These are phyloP conservation scores for Pythium utonaiense DNA, from an alignment of 352 stramenopile species.

Conservation along the genomic window DNA sequence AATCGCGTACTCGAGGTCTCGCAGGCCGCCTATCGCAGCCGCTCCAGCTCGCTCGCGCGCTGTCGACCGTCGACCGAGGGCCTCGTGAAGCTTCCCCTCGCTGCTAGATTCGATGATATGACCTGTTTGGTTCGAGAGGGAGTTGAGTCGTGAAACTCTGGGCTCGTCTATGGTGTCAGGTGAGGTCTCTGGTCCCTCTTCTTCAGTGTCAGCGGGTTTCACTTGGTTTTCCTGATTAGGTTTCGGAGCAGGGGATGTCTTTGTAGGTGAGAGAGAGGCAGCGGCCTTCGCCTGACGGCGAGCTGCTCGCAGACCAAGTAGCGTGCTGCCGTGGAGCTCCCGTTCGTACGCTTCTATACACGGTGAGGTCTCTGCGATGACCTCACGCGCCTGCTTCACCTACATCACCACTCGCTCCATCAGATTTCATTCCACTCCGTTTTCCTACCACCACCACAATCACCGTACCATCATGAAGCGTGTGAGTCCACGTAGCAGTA, in stretches of 20 bases:
- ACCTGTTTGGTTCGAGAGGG: background rate
- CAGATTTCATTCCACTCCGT: background rate
- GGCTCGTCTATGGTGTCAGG: too few relatives aligned
- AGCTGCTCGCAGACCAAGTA: background rate
- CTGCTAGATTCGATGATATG: background rate
- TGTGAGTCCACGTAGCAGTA: conserved; percentile 41
- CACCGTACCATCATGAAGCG: conserved; percentile 38
- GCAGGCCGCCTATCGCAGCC: conserved; percentile 17
- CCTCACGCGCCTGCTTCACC: conserved; percentile 15
- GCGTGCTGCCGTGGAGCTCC: background rate
- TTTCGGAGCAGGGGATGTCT: background rate
- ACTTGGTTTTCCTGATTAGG: background rate
- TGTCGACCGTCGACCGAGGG: background rate
- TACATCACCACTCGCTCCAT: conserved; percentile 1
- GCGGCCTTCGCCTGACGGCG: background rate
- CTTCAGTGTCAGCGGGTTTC: background rate
- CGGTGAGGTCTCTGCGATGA: conserved; percentile 18
- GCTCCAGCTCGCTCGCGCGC: background rate
- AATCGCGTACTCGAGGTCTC: conserved; percentile 35
- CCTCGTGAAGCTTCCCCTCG: background rate
- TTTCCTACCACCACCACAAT: background rate
- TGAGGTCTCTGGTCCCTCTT: conserved; percentile 1
- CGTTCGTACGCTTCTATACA: conserved; percentile 15
- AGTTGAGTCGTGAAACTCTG: too few relatives aligned
- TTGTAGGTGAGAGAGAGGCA: conserved; percentile 10